phyloP scores from a whole-genome alignment of 352 stramenopile species.

The Phytopythium mirpurense region DNA sequence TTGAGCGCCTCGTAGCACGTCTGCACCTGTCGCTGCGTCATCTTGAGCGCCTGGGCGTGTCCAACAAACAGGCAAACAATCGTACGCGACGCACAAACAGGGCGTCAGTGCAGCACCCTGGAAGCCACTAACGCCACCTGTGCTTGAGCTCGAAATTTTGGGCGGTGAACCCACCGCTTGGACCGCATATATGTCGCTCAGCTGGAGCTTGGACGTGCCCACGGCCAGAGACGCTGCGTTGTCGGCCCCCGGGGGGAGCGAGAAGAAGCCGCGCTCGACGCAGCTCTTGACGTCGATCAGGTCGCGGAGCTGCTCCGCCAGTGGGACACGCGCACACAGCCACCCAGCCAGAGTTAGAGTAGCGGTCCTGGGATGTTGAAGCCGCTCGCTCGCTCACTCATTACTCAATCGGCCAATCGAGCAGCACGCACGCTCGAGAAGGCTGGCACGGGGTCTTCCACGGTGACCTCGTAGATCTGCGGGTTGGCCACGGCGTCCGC shows the following conservation, averaged over 20 bases:
- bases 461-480: conserved; percentile 76
- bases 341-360: not conserved
- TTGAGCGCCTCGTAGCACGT: conserved; percentile 79
- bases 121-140: not conserved
- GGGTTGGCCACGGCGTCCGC: conserved; percentile 39
- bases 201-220: conserved; percentile 35
- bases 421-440: conserved; percentile 49
- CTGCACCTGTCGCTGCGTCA: conserved; percentile 75
- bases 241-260: conserved; percentile 16
- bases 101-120: not conserved
- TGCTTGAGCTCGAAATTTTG: not conserved
- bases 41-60: conserved; percentile 46
- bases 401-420: not conserved
- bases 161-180: conserved; percentile 31
- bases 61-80: not conserved
- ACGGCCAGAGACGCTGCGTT: conserved; percentile 16
- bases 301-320: conserved; percentile 45
- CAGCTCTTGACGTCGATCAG: conserved; percentile 69
- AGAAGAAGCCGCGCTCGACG: conserved; percentile 56
- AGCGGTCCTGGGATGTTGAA: no score
- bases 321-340: not conserved
- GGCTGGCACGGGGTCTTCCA: conserved; percentile 78
- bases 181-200: conserved; percentile 50
- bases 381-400: no score
- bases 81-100: conserved; percentile 1